A percentile compares a stretch with the other conserved stretches of the same genome.
phyloP scores from a whole-genome alignment of 2,329 filamentous ascomycete genomes.

The Pyrenochaeta sp. region DNA sequence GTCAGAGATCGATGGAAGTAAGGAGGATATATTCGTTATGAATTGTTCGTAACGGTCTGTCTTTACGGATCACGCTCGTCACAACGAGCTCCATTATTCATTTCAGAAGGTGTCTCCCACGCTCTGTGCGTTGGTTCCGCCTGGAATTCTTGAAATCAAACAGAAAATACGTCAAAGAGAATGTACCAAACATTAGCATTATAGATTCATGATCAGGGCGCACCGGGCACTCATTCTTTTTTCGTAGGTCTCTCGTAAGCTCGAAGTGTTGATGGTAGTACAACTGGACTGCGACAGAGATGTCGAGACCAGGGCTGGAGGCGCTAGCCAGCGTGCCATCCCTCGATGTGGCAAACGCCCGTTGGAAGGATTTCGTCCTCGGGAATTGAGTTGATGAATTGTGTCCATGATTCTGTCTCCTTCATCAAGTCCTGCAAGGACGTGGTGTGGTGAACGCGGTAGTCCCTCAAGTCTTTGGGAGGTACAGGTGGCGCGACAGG shows the following conservation, averaged over 20 bases:
- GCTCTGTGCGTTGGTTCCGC: not conserved
- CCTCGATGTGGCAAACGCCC: constrained; percentile 1
- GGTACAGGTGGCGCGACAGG: constrained; percentile 18
- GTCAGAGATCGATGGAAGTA: no score
- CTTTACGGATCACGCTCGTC: no score
- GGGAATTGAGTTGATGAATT: constrained; percentile 1
- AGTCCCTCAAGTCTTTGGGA: constrained; percentile 14
- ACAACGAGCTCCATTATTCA: not conserved
- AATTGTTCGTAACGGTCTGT: no score
- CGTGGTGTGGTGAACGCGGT: constrained; percentile 1
- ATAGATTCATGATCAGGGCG: not conserved
- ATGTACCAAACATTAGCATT: not conserved
- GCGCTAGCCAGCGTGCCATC: constrained; percentile 2
- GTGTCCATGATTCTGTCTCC: constrained; percentile 5
- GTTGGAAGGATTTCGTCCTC: constrained; percentile 4
- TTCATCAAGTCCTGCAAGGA: constrained; percentile 1
- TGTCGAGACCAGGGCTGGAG: not conserved
- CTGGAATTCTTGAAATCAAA: not conserved
- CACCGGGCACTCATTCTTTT: not conserved
- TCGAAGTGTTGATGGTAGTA: not conserved
- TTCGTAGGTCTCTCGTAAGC: not conserved
- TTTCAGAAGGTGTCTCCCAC: no score
- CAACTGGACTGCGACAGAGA: not conserved
- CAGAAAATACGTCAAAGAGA: no score
- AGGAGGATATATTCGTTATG: no score